phyloP scores from a whole-genome alignment of 2,329 filamentous ascomycete species.

The Botrytis cinerea region DNA sequence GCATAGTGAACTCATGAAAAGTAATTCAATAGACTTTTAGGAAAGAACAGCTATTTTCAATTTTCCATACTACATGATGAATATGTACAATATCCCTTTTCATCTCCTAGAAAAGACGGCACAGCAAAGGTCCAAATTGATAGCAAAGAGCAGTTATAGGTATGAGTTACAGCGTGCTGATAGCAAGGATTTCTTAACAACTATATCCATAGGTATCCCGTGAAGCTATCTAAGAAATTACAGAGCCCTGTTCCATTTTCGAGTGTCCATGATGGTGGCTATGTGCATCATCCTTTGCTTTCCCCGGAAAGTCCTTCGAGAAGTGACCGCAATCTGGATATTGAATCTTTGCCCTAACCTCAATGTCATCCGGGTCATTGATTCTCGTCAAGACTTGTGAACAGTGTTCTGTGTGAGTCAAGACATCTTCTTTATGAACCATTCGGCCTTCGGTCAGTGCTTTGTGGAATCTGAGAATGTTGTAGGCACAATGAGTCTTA shows the following conservation, averaged over 20 bases:
- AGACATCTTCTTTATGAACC: neutral
- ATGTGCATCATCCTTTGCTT: neutral
- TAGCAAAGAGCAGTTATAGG: neutral
- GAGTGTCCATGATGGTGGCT: neutral
- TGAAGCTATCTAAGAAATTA: neutral
- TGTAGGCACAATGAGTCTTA: neutral
- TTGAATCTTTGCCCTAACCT: neutral
- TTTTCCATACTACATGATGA: neutral
- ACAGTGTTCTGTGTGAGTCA: neutral
- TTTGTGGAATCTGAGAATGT: neutral
- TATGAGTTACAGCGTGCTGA: neutral
- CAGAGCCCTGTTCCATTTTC: neutral
- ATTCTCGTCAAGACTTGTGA: neutral
- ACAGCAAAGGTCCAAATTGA: neutral
- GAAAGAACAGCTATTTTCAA: neutral
- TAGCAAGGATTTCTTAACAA: neutral
- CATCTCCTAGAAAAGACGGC: neutral
- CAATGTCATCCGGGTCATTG: neutral
- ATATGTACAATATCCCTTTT: neutral
- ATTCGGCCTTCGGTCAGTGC: neutral
- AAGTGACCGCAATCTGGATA: neutral
- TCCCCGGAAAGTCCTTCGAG: neutral
- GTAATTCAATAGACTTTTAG: neutral
- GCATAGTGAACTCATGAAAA: neutral
- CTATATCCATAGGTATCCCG: neutral